phyloP scores from a whole-genome alignment of 192 early-diverging fungal species.

The Podila verticillata region DNA sequence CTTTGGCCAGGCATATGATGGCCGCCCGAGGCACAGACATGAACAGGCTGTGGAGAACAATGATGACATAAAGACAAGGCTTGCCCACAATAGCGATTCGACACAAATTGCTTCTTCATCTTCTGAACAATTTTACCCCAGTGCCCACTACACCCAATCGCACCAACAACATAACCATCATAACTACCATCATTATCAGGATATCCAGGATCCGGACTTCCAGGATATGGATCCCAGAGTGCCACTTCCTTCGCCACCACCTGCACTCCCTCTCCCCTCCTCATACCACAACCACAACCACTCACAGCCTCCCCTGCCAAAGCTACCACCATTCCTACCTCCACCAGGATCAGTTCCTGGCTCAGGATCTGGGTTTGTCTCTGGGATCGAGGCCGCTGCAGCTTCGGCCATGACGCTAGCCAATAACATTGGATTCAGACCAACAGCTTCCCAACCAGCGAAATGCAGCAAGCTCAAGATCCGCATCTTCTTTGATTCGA shows the following conservation, averaged over 20 bases:
- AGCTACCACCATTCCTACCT: conserved; percentile 30
- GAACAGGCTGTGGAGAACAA: too few relatives aligned
- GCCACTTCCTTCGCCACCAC: background rate
- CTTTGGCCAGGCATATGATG: background rate
- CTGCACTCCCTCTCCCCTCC: background rate
- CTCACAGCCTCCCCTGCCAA: conserved; percentile 3
- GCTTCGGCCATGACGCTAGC: conserved; percentile 38
- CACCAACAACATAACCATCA: background rate
- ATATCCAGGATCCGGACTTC: background rate
- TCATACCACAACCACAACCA: background rate
- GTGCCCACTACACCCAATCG: background rate
- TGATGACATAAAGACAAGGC: too few relatives aligned
- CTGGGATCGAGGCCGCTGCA: conserved; percentile 44
- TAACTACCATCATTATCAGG: conserved; percentile 6
- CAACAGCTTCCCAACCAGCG: conserved; percentile 58
- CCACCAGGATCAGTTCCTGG: conserved; percentile 41
- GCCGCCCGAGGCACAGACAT: too few relatives aligned
- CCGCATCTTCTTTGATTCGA: conserved; percentile 65
- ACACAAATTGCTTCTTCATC: background rate
- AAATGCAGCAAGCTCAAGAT: conserved; percentile 71
- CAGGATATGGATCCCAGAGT: background rate
- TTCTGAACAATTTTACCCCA: background rate
- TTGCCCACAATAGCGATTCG: too few relatives aligned
- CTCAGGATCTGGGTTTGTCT: conserved; percentile 44
- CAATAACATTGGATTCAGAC: conserved; percentile 64